phyloP scores from a whole-genome alignment of 2,329 filamentous ascomycete genomes.

The Penicillium italicum region DNA sequence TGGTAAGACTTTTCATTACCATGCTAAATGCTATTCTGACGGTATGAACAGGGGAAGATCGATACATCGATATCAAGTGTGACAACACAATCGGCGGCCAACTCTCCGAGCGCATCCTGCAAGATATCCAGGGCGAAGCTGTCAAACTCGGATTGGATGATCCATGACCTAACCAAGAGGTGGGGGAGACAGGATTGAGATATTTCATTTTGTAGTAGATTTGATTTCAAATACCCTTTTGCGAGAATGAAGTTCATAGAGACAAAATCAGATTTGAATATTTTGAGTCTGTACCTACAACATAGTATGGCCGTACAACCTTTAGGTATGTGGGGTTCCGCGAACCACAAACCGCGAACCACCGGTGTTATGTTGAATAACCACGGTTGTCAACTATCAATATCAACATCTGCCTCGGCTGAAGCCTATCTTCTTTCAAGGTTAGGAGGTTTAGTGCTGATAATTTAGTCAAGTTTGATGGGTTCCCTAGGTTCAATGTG shows the following conservation, averaged over 20 bases:
- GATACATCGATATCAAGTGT: slow-evolving; percentile 4
- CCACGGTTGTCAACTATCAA: not conserved
- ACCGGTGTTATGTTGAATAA: not conserved
- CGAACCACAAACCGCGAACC: not conserved
- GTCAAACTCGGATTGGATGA: not conserved
- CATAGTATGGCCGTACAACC: too few relatives aligned
- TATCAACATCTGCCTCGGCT: not conserved
- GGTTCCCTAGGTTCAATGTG: too few relatives aligned
- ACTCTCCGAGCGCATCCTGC: slow-evolving; percentile 1
- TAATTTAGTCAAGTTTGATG: not conserved
- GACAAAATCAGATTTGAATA: not conserved
- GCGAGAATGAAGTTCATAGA: not conserved
- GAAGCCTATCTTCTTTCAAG: not conserved
- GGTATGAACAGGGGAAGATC: not conserved
- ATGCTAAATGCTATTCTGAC: not conserved
- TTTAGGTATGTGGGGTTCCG: not conserved
- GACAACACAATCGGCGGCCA: not conserved
- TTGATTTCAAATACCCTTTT: not conserved
- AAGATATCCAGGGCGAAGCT: not conserved
- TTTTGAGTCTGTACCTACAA: too few relatives aligned
- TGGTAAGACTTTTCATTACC: not conserved
- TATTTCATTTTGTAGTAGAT: not conserved
- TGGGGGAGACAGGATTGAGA: not conserved
- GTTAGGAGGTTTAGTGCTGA: too few relatives aligned
- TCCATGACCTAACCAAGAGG: not conserved